Evolutionary conservation across 2,329 filamentous ascomycete genomes (phyloP), one percentile per base, ranked within the genome.

Genomic region (Phoma sp.): DNA sequence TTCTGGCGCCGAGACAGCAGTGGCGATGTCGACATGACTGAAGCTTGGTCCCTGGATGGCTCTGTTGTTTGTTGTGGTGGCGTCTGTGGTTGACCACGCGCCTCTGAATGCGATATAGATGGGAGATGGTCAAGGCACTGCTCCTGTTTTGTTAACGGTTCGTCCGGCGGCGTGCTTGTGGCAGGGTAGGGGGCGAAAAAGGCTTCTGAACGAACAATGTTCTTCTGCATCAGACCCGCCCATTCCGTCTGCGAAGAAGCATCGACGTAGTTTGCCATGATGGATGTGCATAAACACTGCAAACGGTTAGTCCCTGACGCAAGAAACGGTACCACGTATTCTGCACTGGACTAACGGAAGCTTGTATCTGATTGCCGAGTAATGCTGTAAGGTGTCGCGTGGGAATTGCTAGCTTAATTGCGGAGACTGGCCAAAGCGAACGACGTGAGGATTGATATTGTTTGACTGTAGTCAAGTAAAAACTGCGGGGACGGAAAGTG

Each of bases 101-200:
- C 17, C 35, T 41, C 48, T 47, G 31, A 25, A 22, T 43, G 43
- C 35, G 44, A 51, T 33, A 61, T 43, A 15, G 51, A 24, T 4
- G 59, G 43, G 22, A 59, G 49, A 33, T 37, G 40, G 39, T 56
- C 56, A 38, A 64, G 40, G 33, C 61, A 46, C 39, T 63, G 60
- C 27, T 57, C 33, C 47, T 72, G 68, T 2, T 66, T 56, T 48
- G 68, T 63, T 19, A 66, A 61, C 47, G 53, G 62, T 24, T 74
- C 71, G 49, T 69, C 68, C 12, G 72, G 72, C 4, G 71, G 71
- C 13, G 69, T 71, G 24, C 61, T 61, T 7, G 69, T 69, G 53
- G 65, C 53, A 35, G 38, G 48, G 13, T 61, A 65, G 39, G 60
- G 50, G 35, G 60, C 55, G 53, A 60, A 56, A 55, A 73, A 65